Conservation (phyloP, 495 filamentous ascomycete genomes). For the Talaromyces wortmannii region DNA sequence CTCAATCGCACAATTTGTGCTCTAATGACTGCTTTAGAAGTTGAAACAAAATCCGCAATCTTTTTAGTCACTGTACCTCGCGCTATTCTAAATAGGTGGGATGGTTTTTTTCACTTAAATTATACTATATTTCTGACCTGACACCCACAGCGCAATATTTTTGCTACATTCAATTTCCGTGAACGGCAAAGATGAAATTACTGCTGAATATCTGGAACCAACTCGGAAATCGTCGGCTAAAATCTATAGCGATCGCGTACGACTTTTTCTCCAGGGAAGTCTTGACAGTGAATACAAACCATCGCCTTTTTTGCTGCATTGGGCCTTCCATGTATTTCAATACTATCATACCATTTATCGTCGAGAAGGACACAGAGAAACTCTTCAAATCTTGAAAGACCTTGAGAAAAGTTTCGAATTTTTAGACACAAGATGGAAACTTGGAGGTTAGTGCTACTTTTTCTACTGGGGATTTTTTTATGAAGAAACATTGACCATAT, state of each 20-base stretch:
- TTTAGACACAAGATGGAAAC: conserved; percentile 8
- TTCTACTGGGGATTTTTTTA: neutral
- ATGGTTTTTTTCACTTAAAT: neutral
- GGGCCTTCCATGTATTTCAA: conserved; percentile 4
- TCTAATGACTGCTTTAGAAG: conserved; percentile 4
- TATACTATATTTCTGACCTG: neutral
- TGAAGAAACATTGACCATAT: neutral
- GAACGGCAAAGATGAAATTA: neutral
- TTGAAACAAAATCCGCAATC: conserved; percentile 5
- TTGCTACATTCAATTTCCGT: conserved; percentile 2
- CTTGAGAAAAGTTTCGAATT: conserved; percentile 1
- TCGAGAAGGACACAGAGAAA: conserved; percentile 6
- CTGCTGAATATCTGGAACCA: neutral
- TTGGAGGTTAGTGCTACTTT: conserved; percentile 1
- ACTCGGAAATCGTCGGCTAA: conserved; percentile 4
- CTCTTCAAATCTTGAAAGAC: conserved; percentile 3
- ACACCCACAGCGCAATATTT: conserved; percentile 1
- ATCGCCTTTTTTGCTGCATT: conserved; percentile 6
- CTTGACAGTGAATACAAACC: neutral
- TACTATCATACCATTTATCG: conserved; percentile 6
- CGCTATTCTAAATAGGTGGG: conserved; percentile 7
- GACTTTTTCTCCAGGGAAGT: conserved; percentile 3
- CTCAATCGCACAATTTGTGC: conserved; percentile 8
- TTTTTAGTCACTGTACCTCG: conserved; percentile 6
- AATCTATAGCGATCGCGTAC: neutral